Base-by-base conservation (phyloP, 306 rosid genomes). In the Cercis canadensis region DNA sequence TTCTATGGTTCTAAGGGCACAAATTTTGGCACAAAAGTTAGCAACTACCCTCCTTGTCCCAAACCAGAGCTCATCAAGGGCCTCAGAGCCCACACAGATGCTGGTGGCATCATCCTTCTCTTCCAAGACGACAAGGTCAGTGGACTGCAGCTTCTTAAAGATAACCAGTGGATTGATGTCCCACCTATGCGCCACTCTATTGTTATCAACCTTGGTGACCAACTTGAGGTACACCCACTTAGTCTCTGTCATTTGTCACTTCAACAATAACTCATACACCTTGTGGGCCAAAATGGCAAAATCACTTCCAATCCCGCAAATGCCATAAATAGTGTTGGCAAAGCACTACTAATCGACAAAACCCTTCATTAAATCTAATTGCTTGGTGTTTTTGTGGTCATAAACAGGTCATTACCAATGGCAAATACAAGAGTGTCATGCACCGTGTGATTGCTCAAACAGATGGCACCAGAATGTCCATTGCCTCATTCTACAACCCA, bases 61-160 rank as follows among this genome's bases (percentile, higher is more conserved):
- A 91, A 92, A 31, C 97, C 99, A 3, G 96, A 95, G 6, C 92
- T 95, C 5, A 86, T 95, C 68, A 85, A 95, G 72, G 99, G 99
- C 3, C 96, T 95, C 0, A 82, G 97, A 68, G 99, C 97, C 37
- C 99, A 95, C 82, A 95, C 97, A 0, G 99, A 95, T 43, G 99
- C 99, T 19, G 99, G 99, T 6, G 99, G 99, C 66, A n/a, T 95
- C 77, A 95, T 95, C 65, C 75, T 91, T 1, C 96, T 95, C 57
- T 95, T 95, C 75, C 99, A 95, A 80, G 99, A 95, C 72, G 92
- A 89, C 81, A 89, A 91, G 78, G 96, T 95, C 82, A 89, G 97
- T 66, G 99, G 99, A 7, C 82, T 95, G 19, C 99, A 95, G 84
- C 97, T 95, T 3, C 97, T 95, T 66, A 95, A 95, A 75, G 96